phyloP scores from a whole-genome alignment of 495 filamentous ascomycete genomes.

The Parmelia sp. region DNA sequence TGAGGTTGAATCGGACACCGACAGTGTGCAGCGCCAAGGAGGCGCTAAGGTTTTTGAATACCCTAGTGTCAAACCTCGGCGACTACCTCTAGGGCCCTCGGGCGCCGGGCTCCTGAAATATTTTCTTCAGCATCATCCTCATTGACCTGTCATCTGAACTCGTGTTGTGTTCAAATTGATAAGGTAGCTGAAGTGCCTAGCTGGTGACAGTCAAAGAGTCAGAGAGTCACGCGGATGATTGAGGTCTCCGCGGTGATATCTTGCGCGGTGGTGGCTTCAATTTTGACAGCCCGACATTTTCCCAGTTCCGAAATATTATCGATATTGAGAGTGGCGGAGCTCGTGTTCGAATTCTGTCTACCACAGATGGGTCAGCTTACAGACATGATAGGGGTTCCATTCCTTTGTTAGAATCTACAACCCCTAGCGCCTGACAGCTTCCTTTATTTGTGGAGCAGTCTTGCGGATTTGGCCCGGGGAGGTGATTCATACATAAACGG shows the following conservation, averaged over 20 bases:
- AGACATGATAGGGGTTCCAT: background rate
- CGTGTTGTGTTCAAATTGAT: background rate
- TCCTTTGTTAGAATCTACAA: background rate
- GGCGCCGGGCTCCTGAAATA: background rate
- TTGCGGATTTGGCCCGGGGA: conserved; percentile 2
- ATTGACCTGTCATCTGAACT: background rate
- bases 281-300: background rate
- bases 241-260: background rate
- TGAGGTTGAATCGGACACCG: too few relatives aligned
- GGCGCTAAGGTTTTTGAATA: too few relatives aligned
- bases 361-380: background rate
- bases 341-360: background rate
- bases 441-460: conserved; percentile 13
- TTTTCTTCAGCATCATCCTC: too few relatives aligned
- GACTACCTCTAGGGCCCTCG: background rate
- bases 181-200: too few relatives aligned
- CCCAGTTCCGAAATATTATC: conserved; percentile 11
- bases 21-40: too few relatives aligned
- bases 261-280: background rate
- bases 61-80: conserved; percentile 3
- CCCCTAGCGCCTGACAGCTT: conserved; percentile 1
- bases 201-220: too few relatives aligned
- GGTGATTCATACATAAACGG: conserved; percentile 22
- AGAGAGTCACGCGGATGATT: background rate
- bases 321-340: conserved; percentile 1